Conservation (phyloP, 148 eudicot species). For the Hydrangea macrophylla region DNA sequence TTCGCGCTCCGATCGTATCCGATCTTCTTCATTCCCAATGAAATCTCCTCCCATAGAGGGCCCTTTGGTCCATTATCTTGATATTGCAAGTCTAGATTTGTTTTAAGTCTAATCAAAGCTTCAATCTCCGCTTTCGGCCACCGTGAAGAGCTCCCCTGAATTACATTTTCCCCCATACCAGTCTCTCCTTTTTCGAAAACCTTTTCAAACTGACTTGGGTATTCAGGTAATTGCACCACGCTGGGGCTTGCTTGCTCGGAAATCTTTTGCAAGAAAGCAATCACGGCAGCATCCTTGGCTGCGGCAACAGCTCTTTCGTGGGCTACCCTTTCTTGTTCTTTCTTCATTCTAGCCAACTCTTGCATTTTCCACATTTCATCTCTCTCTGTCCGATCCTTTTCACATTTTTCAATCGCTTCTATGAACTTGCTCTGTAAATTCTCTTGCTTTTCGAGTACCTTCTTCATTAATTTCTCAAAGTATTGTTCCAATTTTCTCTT, state of each 20-base stretch:
- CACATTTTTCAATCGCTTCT: slow-evolving; percentile 68
- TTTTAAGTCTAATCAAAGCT: slow-evolving; percentile 57
- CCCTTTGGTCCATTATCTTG: slow-evolving; percentile 59
- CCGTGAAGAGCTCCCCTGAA: slow-evolving; percentile 35
- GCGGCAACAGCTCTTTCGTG: slow-evolving; percentile 58
- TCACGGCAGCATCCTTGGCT: slow-evolving; percentile 72
- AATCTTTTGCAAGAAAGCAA: slow-evolving; percentile 65
- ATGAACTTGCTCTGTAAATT: slow-evolving; percentile 62
- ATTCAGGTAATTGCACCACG: slow-evolving; percentile 24
- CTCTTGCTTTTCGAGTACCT: slow-evolving; percentile 72
- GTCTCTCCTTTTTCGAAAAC: slow-evolving; percentile 21
- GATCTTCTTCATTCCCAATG: slow-evolving; percentile 54
- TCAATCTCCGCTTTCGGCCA: slow-evolving; percentile 91
- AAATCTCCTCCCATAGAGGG: slow-evolving; percentile 76
- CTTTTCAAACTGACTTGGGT: slow-evolving; percentile 15
- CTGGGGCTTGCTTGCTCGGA: slow-evolving; percentile 35
- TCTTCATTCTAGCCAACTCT: slow-evolving; percentile 56
- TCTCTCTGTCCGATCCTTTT: slow-evolving; percentile 61
- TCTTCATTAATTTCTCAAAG: slow-evolving; percentile 50
- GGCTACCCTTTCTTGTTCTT: slow-evolving; percentile 55
- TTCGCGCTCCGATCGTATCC: slow-evolving; percentile 71
- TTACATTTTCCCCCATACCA: slow-evolving; percentile 16
- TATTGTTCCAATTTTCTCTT: slow-evolving; percentile 57
- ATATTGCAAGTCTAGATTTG: slow-evolving; percentile 43
- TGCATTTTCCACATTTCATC: slow-evolving; percentile 76